Conservation (phyloP, 306 rosid species). For the Erythrophleum fordii region DNA sequence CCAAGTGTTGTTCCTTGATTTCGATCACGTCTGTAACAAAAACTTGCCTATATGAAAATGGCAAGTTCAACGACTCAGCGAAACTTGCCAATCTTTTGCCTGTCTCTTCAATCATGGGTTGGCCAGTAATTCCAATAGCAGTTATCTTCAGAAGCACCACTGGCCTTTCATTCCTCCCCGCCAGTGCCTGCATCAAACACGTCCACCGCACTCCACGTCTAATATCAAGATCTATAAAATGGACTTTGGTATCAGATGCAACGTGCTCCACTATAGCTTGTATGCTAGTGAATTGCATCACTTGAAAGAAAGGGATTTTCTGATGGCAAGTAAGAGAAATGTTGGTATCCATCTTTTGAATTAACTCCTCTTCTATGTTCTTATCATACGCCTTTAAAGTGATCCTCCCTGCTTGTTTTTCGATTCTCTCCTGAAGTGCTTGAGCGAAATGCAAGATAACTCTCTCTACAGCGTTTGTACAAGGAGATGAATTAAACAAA, state of each 20-base stretch:
- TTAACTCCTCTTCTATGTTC: slow-evolving; percentile 16
- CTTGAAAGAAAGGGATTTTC: slow-evolving; percentile 61
- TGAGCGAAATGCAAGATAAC: slow-evolving; percentile 56
- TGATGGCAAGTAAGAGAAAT: slow-evolving; percentile 38
- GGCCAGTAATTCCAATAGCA: slow-evolving; percentile 49
- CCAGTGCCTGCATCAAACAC: slow-evolving; percentile 66
- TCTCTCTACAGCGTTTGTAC: slow-evolving; percentile 52
- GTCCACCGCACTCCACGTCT: slow-evolving; percentile 63
- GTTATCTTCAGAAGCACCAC: slow-evolving; percentile 59
- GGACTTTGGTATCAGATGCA: slow-evolving; percentile 52
- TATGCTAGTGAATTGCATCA: slow-evolving; percentile 53
- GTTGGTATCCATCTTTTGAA: slow-evolving; percentile 27
- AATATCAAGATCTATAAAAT: slow-evolving; percentile 64
- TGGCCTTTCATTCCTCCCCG: slow-evolving; percentile 45
- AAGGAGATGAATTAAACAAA: slow-evolving; percentile 50
- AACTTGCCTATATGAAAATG: slow-evolving; percentile 58
- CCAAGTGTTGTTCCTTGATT: slow-evolving; percentile 49
- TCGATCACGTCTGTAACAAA: slow-evolving; percentile 55
- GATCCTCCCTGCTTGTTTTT: slow-evolving; percentile 51
- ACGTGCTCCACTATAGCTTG: slow-evolving; percentile 72
- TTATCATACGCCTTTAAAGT: not conserved
- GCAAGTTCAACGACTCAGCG: slow-evolving; percentile 65
- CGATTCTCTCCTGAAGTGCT: slow-evolving; percentile 68
- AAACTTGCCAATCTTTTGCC: slow-evolving; percentile 58
- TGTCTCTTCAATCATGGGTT: slow-evolving; percentile 44